Base-by-base conservation (phyloP, 2,329 filamentous ascomycete genomes). In the Colletotrichum navitas region DNA sequence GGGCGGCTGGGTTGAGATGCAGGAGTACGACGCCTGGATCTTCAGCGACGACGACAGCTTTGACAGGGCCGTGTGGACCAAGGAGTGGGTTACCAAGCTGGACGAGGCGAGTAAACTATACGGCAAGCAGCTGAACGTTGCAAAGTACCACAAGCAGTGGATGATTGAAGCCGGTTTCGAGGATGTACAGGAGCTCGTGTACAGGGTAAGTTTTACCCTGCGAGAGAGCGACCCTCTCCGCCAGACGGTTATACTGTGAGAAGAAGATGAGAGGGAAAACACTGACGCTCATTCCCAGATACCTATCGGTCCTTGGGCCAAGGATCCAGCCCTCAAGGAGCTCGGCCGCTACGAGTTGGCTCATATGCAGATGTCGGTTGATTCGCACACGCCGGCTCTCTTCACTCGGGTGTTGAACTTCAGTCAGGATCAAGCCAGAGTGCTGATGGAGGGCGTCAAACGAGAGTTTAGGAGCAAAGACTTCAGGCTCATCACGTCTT, bases 301-400 rank as follows among this genome's bases (percentile, higher is more conserved):
- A 74, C 81, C 81, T 1, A 80, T 83, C 12, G 81, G 81, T 0
- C 78, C 80, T 0, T 83, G 81, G 81, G 78, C 81, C 34, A 82
- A 80, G 63, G 79, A 82, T 1, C 77, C 78, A 4, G 68, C 74
- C 2, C 70, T 83, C 45, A 83, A 83, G 65, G 80, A 83, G 59
- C 73, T 82, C 0, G 81, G 81, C 47, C 75, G 75, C 0, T 82
- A 77, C 61, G 81, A 83, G 75, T 75, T 80, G 54, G 75, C 79
- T 0, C 80, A 83, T 55, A 83, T 83, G 81, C 81, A 83, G 65
- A 83, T 83, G 82, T 81, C 81, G 21, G 81, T 81, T 2, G 82
- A 81, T 56, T 83, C 82, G 14, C 81, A 84, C 63, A 82, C 81
- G 1, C 81, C 80, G 0, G 82, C 82, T 0, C 75, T 84, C 12